Percentiles rank a stretch among this genome's conserved stretches.
phyloP scores from a whole-genome alignment of 305 asterid genomes.

The Fraxinus ornus region DNA sequence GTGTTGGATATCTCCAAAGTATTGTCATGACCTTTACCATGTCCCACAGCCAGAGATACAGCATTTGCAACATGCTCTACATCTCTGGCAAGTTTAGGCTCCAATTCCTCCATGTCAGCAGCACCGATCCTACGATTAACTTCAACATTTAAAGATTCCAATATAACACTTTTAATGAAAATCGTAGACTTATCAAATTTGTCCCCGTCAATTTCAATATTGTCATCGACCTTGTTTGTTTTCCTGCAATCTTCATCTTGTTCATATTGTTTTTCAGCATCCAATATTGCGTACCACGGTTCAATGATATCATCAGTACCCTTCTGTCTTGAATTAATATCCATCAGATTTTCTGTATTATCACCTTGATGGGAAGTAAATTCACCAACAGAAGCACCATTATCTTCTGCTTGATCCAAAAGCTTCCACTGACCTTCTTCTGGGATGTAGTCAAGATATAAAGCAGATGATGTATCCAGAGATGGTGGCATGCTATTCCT shows the following conservation, averaged over 20 bases:
- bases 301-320: conserved; percentile 46
- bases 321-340: conserved; percentile 25
- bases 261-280: conserved; percentile 44
- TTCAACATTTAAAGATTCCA: conserved; percentile 66
- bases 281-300: conserved; percentile 66
- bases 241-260: conserved; percentile 38
- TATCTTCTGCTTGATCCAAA: conserved; percentile 46
- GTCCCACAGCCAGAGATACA: conserved; percentile 55
- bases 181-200: conserved; percentile 30
- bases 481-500: conserved; percentile 36
- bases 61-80: conserved; percentile 68
- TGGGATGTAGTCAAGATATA: conserved; percentile 63
- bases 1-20: conserved; percentile 37
- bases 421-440: conserved; percentile 83
- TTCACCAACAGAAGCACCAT: conserved; percentile 31
- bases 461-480: conserved; percentile 45
- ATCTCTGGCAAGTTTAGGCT: conserved; percentile 61
- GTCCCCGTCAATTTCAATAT: conserved; percentile 32
- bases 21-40: conserved; percentile 32
- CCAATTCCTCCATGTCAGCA: conserved; percentile 54
- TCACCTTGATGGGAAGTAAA: conserved; percentile 25
- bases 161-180: conserved; percentile 49
- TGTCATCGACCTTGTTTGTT: conserved; percentile 24
- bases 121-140: conserved; percentile 64
- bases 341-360: conserved; percentile 23